Base-by-base conservation (phyloP, 768 basidiomycete genomes). In the Lactarius deliciosus region DNA sequence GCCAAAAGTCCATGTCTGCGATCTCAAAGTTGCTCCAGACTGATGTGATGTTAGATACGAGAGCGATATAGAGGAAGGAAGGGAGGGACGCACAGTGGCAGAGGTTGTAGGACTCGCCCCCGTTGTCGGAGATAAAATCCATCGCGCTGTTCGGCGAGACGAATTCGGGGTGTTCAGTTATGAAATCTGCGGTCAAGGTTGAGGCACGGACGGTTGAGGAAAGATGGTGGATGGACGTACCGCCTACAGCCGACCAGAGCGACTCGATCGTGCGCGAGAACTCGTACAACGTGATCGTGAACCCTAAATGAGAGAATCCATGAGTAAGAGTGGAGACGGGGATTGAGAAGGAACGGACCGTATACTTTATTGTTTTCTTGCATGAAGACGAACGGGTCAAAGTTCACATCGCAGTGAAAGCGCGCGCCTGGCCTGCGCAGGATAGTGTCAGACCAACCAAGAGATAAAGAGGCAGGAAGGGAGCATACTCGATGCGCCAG, bases 11-110 rank as follows among this genome's bases (percentile, higher is more conserved):
- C 67, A 96, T 81, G 72, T 87, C 83, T 6, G 82, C 94, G 66
- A 97, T 96, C 75, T 96, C 94, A 72, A 96, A 96, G 76, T 95
- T 97, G 71, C 88, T 91, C 93, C 93, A 95, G 80, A 92, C 91
- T 92, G 62, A 5, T 38, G 5, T 16, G 10, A 10, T 9, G n/a
- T 47, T 13, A 9, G n/a, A 47, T 47, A 47, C n/a, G 47, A 10
- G n/a, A 18, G 18, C 8, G 45, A 55, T n/a, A 32, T 8, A 32
- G 9, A 2, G 4, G 34, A n/a, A 47, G 38, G 6, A 34, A 13
- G 25, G 62, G 38, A 32, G 13, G 28, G 28, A 68, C 80, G 72
- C 64, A 89, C 87, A 91, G 73, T 90, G 89, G 72, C 90, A 93
- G 63, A 84, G 81, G 74, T 90, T 92, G 75, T 92, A 92, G 0